Base-by-base conservation (phyloP, 2,329 filamentous ascomycete genomes). In the Diaporthe batatas region DNA sequence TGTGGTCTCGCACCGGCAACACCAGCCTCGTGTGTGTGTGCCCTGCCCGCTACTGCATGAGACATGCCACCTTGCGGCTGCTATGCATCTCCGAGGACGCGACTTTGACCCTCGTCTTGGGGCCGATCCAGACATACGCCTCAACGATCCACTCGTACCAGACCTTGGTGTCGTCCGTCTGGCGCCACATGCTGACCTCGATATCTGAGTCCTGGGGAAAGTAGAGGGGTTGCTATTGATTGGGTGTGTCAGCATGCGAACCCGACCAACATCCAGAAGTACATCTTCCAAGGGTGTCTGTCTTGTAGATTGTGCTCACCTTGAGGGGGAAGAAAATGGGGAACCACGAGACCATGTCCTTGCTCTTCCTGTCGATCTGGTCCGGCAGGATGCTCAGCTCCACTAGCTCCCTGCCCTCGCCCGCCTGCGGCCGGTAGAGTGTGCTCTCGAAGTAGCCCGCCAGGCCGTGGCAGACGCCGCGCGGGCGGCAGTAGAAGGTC, bases 91-190 rank as follows among this genome's bases (percentile, higher is more conserved):
- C 91, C 58, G 90, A 92, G 62, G 86, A 85, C 6, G 86, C 91
- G 23, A 94, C 84, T 82, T 92, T 92, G 82, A 94, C 86, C 71
- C 91, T 85, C 76, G 86, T 85, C 51, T 87, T 85, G n/a, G 87
- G 87, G 0, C 88, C 88, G 65, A 90, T 83, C 85, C 89, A 91
- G 25, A 87, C 88, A 81, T 92, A 98, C 14, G 93, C 94, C 82
- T 98, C 96, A 2, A 98, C 92, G 74, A 96, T 87, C 96, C 96
- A 99, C 82, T 99, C 96, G 81, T 99, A 99, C 97, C 96, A 99
- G 10, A 99, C 96, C 81, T 94, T 97, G 49, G 93, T 91, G 80
- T 98, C 94, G 79, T 99, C 96, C 0, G 96, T 98, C 83, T 97
- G 94, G 67, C 96, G 90, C 93, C 95, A 98, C 91, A 99, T 98